A percentile compares a stretch with the other conserved stretches of the same genome.
Evolutionary conservation across 495 filamentous ascomycete genomes (phyloP).

Genomic region (Neurospora tetraspora): DNA sequence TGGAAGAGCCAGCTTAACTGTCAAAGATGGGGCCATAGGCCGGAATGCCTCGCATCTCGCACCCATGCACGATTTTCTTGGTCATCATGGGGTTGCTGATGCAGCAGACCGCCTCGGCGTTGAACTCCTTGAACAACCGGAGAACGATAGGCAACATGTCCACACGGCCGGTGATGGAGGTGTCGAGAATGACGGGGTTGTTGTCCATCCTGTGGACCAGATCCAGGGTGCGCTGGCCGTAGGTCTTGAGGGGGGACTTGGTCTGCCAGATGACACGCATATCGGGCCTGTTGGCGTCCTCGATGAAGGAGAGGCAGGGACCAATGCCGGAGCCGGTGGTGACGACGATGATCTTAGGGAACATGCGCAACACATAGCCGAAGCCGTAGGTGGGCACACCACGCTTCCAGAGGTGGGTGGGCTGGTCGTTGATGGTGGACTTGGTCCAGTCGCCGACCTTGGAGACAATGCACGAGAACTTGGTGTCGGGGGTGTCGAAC

Average conservation of each 20-base stretch:
- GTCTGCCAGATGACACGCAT: conserved; percentile 39
- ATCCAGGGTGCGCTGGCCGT: conserved; percentile 32
- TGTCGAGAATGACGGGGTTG: conserved; percentile 35
- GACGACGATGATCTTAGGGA: conserved; percentile 51
- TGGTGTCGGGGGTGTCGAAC: conserved; percentile 20
- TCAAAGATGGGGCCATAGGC: conserved; percentile 74
- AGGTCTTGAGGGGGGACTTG: conserved; percentile 31
- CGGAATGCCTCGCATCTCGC: conserved; percentile 56
- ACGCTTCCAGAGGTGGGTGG: conserved; percentile 41
- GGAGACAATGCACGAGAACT: conserved; percentile 53
- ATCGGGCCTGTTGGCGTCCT: conserved; percentile 15
- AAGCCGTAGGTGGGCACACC: conserved; percentile 49
- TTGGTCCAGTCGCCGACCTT: conserved; percentile 64
- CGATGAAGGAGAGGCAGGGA: conserved; percentile 39
- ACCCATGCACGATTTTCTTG: conserved; percentile 42
- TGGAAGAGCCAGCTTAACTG: conserved; percentile 33
- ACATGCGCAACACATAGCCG: conserved; percentile 52
- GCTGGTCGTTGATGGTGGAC: conserved; percentile 41
- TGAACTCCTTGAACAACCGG: conserved; percentile 42
- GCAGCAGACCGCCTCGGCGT: conserved; percentile 60
- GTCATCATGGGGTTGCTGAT: conserved; percentile 63
- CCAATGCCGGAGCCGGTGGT: conserved; percentile 67
- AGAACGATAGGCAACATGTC: conserved; percentile 44
- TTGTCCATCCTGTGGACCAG: conserved; percentile 27
- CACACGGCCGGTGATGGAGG: conserved; percentile 23